Evolutionary conservation across 1,139 yeast genomes (phyloP).

Genomic region (Yamadazyma siamensis): DNA sequence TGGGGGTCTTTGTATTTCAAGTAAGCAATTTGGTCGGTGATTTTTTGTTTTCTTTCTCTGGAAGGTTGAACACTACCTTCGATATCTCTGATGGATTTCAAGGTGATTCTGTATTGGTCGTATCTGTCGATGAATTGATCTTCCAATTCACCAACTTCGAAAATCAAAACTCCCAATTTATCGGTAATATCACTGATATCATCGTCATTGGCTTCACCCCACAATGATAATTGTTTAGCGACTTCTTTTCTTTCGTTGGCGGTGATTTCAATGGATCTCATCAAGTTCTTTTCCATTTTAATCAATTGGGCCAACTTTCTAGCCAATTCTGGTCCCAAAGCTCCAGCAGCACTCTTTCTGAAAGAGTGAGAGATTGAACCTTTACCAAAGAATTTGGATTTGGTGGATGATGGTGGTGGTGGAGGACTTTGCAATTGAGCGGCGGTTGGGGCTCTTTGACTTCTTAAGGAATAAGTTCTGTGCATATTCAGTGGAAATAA

Average conservation of each 20-base stretch:
- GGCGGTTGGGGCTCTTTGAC: slow-evolving; percentile 77
- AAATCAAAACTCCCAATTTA: slow-evolving; percentile 77
- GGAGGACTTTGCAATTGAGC: slow-evolving; percentile 79
- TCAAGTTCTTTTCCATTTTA: slow-evolving; percentile 78
- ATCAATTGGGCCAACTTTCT: slow-evolving; percentile 73
- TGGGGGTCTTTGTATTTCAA: slow-evolving; percentile 82
- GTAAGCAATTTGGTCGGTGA: slow-evolving; percentile 80
- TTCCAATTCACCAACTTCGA: slow-evolving; percentile 83
- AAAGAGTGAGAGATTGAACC: slow-evolving; percentile 64
- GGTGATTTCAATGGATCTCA: slow-evolving; percentile 75
- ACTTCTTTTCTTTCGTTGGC: slow-evolving; percentile 79
- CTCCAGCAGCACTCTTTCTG: slow-evolving; percentile 71
- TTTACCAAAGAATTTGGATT: slow-evolving; percentile 69
- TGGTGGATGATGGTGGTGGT: slow-evolving; percentile 72
- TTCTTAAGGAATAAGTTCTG: slow-evolving; percentile 81
- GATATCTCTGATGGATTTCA: slow-evolving; percentile 77
- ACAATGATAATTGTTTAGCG: slow-evolving; percentile 75
- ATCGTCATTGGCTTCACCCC: slow-evolving; percentile 87
- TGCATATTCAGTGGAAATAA: slow-evolving; percentile 43
- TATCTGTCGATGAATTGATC: slow-evolving; percentile 84
- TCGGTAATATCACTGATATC: slow-evolving; percentile 84
- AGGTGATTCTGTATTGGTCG: slow-evolving; percentile 80
- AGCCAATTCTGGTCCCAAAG: slow-evolving; percentile 75
- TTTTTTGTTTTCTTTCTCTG: slow-evolving; percentile 80
- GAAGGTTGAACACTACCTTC: slow-evolving; percentile 88